phyloP scores from a whole-genome alignment of 2,329 filamentous ascomycete species.

The Aschersonia sp. region DNA sequence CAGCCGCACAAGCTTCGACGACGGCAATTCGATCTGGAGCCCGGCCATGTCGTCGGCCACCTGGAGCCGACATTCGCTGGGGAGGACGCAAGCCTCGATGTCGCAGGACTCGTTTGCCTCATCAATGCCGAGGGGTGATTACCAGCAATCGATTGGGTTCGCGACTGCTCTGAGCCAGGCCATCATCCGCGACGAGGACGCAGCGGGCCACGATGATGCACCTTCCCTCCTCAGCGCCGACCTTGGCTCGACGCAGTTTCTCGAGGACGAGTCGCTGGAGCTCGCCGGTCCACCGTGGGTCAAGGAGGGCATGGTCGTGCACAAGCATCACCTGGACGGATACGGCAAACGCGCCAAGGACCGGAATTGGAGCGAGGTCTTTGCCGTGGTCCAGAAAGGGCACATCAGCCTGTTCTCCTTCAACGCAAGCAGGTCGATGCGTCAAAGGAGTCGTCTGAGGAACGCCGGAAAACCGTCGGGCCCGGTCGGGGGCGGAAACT shows the following conservation, averaged over 20 bases:
- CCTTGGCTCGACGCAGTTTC: slow-evolving; percentile 44
- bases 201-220: slow-evolving; percentile 29
- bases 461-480: slow-evolving; percentile 30
- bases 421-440: slow-evolving; percentile 61
- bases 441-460: slow-evolving; percentile 47
- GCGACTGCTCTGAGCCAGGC: slow-evolving; percentile 93
- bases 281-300: slow-evolving; percentile 93
- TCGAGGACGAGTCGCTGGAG: slow-evolving; percentile 87
- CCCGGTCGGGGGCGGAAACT: slow-evolving; percentile 88
- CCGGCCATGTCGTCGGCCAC: slow-evolving; percentile 74
- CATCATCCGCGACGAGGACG: slow-evolving; percentile 79
- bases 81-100: slow-evolving; percentile 80
- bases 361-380: slow-evolving; percentile 86
- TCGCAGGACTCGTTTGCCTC: slow-evolving; percentile 85
- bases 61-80: slow-evolving; percentile 88
- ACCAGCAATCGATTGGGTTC: slow-evolving; percentile 93
- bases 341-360: slow-evolving; percentile 88
- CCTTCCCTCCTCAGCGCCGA: slow-evolving; percentile 45
- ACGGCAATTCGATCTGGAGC: slow-evolving; percentile 80
- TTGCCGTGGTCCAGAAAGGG: slow-evolving; percentile 90
- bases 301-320: slow-evolving; percentile 89
- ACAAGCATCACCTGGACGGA: slow-evolving; percentile 90
- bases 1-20: slow-evolving; percentile 87
- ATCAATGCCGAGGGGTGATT: slow-evolving; percentile 61
- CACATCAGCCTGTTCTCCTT: slow-evolving; percentile 93